Percentiles rank a stretch among this genome's conserved stretches.
Evolutionary conservation across 75 land plant genomes (phyloP).

Genomic region (Isoetes taiwanensis): DNA sequence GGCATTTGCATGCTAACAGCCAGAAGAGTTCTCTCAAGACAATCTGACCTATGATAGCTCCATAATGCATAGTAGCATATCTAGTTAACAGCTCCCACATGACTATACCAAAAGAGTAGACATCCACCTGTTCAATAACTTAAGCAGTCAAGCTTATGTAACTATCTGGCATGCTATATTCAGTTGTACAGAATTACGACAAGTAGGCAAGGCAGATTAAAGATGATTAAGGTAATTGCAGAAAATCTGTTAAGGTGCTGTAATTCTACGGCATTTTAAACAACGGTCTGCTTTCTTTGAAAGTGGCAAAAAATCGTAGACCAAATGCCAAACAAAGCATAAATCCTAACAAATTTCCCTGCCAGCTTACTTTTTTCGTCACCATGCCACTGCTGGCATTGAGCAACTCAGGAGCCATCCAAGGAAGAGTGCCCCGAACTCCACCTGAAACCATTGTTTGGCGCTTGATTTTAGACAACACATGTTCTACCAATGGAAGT

Average conservation of each 20-base stretch:
- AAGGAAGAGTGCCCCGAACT: background rate
- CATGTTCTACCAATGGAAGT: background rate
- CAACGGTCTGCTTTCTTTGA: background rate
- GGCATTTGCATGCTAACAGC: background rate
- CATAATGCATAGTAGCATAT: constrained; percentile 75
- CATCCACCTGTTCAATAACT: constrained; percentile 56
- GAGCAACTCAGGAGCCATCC: constrained; percentile 5
- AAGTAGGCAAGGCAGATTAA: too few species aligned
- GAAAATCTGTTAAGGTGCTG: too few species aligned
- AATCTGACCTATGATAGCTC: constrained; percentile 63
- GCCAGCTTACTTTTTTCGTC: background rate
- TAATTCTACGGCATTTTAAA: too few species aligned
- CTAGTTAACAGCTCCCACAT: constrained; percentile 95
- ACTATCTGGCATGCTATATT: too few species aligned
- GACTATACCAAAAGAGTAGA: constrained; percentile 85
- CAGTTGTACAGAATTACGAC: too few species aligned
- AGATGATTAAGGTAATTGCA: too few species aligned
- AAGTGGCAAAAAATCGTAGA: too few species aligned
- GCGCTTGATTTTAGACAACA: background rate
- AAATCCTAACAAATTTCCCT: background rate
- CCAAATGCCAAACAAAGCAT: too few species aligned
- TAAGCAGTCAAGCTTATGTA: background rate
- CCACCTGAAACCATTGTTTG: constrained; percentile 8
- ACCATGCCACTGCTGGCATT: background rate
- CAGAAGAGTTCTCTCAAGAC: background rate